A percentile compares a stretch with the other conserved stretches of the same genome.
phyloP scores from a whole-genome alignment of 2,329 filamentous ascomycete species.

The Talaromyces funiculosus region DNA sequence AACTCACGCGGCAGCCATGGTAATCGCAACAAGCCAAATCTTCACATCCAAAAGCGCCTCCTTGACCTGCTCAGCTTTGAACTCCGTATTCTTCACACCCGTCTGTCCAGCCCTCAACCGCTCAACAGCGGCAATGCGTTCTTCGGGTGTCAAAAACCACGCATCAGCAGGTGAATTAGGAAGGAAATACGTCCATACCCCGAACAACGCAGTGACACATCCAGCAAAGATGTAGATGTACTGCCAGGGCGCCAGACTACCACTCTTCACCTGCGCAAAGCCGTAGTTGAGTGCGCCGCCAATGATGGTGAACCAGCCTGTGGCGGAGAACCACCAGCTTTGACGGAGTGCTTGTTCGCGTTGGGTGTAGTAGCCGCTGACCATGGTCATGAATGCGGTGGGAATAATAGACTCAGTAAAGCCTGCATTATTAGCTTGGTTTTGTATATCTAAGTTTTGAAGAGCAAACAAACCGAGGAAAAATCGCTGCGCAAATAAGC shows the following conservation, averaged over 20 bases:
- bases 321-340: constrained; percentile 61
- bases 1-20: constrained; percentile 59
- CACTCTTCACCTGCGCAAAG: constrained; percentile 57
- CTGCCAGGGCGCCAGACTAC: constrained; percentile 58
- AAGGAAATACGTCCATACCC: constrained; percentile 58
- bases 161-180: constrained; percentile 62
- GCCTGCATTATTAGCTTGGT: constrained; percentile 20
- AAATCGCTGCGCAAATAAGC: constrained; percentile 62
- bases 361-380: constrained; percentile 60
- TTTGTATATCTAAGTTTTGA: neutral
- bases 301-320: constrained; percentile 55
- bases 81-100: constrained; percentile 55
- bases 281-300: constrained; percentile 62
- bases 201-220: constrained; percentile 58
- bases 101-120: constrained; percentile 58
- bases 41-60: constrained; percentile 58
- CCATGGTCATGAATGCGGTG: constrained; percentile 61
- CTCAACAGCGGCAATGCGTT: constrained; percentile 61
- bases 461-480: constrained; percentile 41
- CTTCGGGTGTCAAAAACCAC: constrained; percentile 61
- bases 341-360: constrained; percentile 59
- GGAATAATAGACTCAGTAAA: constrained; percentile 61
- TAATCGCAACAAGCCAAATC: constrained; percentile 58
- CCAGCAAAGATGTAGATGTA: constrained; percentile 66
- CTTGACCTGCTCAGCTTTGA: constrained; percentile 55